A percentile compares a stretch with the other conserved stretches of the same genome.
Evolutionary conservation across 352 stramenopile species (phyloP).

Genomic region (Labyrinthula sp.): DNA sequence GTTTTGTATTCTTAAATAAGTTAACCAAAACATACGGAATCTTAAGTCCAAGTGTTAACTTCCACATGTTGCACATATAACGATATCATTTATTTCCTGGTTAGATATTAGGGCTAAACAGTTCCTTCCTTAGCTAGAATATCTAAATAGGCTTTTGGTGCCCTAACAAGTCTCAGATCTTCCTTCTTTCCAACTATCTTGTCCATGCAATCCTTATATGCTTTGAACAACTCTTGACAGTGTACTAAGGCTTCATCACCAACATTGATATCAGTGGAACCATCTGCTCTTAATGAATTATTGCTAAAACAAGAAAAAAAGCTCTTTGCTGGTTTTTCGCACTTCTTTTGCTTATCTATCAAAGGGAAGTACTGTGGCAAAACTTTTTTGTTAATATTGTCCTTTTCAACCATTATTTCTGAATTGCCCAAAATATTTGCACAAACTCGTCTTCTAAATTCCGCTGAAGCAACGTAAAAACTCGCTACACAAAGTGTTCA

Average conservation of each 20-base stretch:
- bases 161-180: constrained; percentile 15
- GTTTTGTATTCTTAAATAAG: too few relatives aligned
- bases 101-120: too few relatives aligned
- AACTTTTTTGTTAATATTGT: constrained; percentile 3
- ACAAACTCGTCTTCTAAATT: too few relatives aligned
- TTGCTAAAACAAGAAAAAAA: constrained; percentile 26
- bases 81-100: too few relatives aligned
- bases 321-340: constrained; percentile 10
- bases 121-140: too few relatives aligned
- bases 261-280: constrained; percentile 9
- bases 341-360: constrained; percentile 20
- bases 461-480: too few relatives aligned
- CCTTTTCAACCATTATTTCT: too few relatives aligned
- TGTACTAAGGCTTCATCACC: constrained; percentile 11
- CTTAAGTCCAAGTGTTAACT: too few relatives aligned
- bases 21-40: too few relatives aligned
- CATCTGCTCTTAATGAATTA: constrained; percentile 4
- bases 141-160: constrained; percentile 19
- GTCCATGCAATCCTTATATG: constrained; percentile 23
- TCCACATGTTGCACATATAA: too few relatives aligned
- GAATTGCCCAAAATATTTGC: too few relatives aligned
- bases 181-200: constrained; percentile 5
- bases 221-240: constrained; percentile 6
- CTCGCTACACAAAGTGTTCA: too few relatives aligned
- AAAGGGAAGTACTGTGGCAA: constrained; percentile 18